Percentiles rank a stretch among this genome's conserved stretches.
Evolutionary conservation across 352 stramenopile species (phyloP).

Genomic region (Phytophthora sp.): DNA sequence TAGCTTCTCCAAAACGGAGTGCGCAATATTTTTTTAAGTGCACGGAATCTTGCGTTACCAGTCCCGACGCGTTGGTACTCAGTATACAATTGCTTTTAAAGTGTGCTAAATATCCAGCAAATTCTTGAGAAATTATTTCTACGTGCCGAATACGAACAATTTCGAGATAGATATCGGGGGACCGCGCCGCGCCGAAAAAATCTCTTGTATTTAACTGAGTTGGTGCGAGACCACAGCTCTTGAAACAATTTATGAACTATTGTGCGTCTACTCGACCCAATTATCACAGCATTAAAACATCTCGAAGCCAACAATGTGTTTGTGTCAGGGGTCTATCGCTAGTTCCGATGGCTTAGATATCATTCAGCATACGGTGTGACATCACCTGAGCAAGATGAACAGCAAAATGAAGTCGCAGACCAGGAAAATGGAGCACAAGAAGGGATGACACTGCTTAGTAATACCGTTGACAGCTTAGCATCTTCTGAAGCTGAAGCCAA

Average conservation of each 20-base stretch:
- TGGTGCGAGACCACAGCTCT: not conserved
- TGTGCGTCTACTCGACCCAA: not conserved
- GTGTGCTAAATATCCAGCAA: not conserved
- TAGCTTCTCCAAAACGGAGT: not conserved
- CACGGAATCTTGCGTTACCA: not conserved
- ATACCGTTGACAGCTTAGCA: not conserved
- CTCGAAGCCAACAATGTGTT: not conserved
- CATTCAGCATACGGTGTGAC: not conserved
- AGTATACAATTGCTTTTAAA: not conserved
- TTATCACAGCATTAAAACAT: not conserved
- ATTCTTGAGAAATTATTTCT: not conserved
- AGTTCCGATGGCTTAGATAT: not conserved
- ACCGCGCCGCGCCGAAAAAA: not conserved
- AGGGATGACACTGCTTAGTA: not conserved
- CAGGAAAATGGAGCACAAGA: not conserved
- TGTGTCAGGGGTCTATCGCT: not conserved
- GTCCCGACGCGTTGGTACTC: conserved; percentile 1
- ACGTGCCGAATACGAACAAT: not conserved
- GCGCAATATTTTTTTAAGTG: not conserved
- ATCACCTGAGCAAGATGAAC: not conserved
- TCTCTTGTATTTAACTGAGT: not conserved
- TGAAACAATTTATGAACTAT: not conserved
- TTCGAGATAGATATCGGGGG: not conserved
- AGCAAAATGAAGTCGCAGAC: no score
- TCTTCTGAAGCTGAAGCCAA: no score